phyloP scores from a whole-genome alignment of 2,329 filamentous ascomycete genomes.

The Phialophora macrospora region DNA sequence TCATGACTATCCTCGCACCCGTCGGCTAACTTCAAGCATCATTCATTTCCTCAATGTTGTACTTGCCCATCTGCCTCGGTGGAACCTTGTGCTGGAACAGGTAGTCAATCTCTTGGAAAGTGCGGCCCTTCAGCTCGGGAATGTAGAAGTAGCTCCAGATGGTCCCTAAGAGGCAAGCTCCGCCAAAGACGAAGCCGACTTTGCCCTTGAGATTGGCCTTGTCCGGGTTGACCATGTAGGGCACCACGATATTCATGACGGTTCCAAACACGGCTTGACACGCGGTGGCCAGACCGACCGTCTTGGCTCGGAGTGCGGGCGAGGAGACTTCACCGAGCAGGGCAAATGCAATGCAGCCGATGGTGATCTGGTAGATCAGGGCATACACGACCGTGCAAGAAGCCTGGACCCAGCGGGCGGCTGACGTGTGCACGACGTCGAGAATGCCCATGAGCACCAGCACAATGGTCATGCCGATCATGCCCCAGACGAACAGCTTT shows the following conservation, averaged over 20 bases:
- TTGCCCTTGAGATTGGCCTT: conserved; percentile 42
- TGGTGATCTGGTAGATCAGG: conserved; percentile 48
- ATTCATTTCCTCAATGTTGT: conserved; percentile 26
- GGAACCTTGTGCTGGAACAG: conserved; percentile 42
- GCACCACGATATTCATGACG: conserved; percentile 47
- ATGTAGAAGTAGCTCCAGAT: conserved; percentile 40
- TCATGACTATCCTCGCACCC: background rate
- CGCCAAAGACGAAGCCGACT: conserved; percentile 43
- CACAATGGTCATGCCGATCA: conserved; percentile 42
- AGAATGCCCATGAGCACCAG: conserved; percentile 50
- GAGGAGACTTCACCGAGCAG: conserved; percentile 55
- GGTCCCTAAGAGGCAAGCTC: conserved; percentile 36
- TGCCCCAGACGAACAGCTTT: conserved; percentile 43
- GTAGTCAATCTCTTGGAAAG: conserved; percentile 45
- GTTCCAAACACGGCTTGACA: conserved; percentile 48
- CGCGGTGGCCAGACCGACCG: conserved; percentile 50
- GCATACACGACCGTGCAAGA: conserved; percentile 48
- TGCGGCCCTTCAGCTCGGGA: conserved; percentile 41
- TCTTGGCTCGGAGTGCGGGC: conserved; percentile 51
- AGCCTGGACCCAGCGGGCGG: conserved; percentile 46
- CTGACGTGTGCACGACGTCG: conserved; percentile 46
- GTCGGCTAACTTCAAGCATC: background rate
- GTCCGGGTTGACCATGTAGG: conserved; percentile 44
- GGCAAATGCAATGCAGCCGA: conserved; percentile 53
- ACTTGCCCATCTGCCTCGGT: conserved; percentile 37